Evolutionary conservation across 2,329 filamentous ascomycete genomes (phyloP), one percentile per base, ranked within the genome.

Genomic region (Diaporthe citri): DNA sequence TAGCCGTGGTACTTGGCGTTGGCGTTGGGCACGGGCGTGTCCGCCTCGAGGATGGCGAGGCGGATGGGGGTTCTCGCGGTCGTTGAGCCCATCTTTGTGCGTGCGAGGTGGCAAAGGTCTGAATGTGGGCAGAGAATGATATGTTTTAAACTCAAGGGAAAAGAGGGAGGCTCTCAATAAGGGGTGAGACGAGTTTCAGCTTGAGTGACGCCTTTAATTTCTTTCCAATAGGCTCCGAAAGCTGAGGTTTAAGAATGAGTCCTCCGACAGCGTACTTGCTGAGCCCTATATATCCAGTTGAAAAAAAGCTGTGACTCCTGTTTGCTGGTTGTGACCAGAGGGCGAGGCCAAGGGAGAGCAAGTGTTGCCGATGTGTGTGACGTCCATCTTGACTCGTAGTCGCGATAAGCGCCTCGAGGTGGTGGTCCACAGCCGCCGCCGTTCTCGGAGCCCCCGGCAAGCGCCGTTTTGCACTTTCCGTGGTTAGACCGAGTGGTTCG

Each of bases 21-120:
- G 51, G 93, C 90, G 57, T 89, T 84, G 1, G 91, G 89, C 67
- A 93, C 87, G 1, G 95, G 95, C 1, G 90, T 94, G 84, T 98
- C 96, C 86, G 94, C 93, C 87, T 98, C 95, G 78, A 98, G 92
- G 79, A 98, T 90, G 62, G 96, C 95, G 84, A 98, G 93, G 73
- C 94, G 93, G 78, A 96, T 25, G 7, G 48, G 71, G 36, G 79
- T 74, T 51, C 80, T 77, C 59, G 76, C 36, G 51, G 76, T 74
- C 76, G 74, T 77, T 73, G 82, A 85, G 70, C 71, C 67, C 80
- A 79, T 79, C 34, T n/a, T 46, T 56, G 22, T n/a, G 48, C 34
- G 34, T 31, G n/a, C 5, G 34, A 8, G n/a, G 12, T n/a, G 22
- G 15, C 36, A 39, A 8, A 17, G n/a, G 12, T 51, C 5, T 3